Percentiles rank a stretch among this genome's conserved stretches.
Conservation (phyloP, 768 basidiomycete species). For the Agrocybe chaxingu region DNA sequence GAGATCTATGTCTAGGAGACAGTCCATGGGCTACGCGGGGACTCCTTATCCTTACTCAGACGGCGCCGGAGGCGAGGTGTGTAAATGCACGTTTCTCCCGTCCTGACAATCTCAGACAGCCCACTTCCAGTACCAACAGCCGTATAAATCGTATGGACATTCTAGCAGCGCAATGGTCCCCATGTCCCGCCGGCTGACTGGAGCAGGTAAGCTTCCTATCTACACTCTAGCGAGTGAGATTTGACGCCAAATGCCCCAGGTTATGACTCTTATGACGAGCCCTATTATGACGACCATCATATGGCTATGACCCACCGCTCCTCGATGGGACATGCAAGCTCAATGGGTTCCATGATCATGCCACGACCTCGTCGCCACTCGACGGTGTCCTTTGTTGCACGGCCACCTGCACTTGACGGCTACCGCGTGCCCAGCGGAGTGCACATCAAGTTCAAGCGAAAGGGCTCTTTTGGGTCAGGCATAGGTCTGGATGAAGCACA, state of each 20-base stretch:
- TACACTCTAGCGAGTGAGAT: conserved; percentile 1
- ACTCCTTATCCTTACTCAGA: conserved; percentile 33
- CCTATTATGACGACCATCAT: conserved; percentile 50
- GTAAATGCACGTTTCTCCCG: conserved; percentile 8
- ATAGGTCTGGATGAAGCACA: conserved; percentile 70
- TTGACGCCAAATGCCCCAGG: conserved; percentile 16
- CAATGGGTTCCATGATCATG: conserved; percentile 29
- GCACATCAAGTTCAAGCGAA: conserved; percentile 71
- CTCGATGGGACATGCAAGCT: conserved; percentile 23
- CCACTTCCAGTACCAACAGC: conserved; percentile 36
- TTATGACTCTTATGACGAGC: conserved; percentile 56
- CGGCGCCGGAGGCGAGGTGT: conserved; percentile 39
- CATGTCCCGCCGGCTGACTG: conserved; percentile 35
- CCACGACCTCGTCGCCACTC: conserved; percentile 48
- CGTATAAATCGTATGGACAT: conserved; percentile 46
- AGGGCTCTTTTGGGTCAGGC: conserved; percentile 61
- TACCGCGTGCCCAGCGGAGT: conserved; percentile 47
- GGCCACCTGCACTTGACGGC: conserved; percentile 35
- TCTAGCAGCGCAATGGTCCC: conserved; percentile 33
- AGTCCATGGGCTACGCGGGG: conserved; percentile 34
- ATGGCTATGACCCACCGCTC: conserved; percentile 35
- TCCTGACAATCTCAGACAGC: conserved; percentile 5
- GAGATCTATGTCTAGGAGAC: conserved; percentile 29
- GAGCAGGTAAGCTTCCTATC: conserved; percentile 32
- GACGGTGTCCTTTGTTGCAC: conserved; percentile 43